Evolutionary conservation across 176 grass and related monocot genomes (phyloP).

Genomic region (Ananas comosus): DNA sequence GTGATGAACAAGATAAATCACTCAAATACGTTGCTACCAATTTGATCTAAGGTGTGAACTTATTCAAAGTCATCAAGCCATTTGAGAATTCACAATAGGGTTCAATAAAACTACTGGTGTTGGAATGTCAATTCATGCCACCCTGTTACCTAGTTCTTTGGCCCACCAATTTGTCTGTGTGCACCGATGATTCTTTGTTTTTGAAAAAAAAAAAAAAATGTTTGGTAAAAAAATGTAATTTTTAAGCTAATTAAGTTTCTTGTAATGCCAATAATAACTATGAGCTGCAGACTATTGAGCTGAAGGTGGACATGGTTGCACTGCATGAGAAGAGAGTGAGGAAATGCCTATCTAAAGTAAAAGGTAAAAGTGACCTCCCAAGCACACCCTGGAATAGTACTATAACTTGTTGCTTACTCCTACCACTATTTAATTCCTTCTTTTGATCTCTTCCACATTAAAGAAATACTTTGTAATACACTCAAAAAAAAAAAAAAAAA

Average conservation of each 20-base stretch:
- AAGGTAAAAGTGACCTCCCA: constrained; percentile 52
- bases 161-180: neutral
- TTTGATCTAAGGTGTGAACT: neutral
- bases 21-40: neutral
- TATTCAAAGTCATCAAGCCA: neutral
- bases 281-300: constrained; percentile 62
- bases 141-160: neutral
- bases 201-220: neutral
- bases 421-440: neutral
- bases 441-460: neutral
- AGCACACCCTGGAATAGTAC: neutral
- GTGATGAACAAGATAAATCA: neutral
- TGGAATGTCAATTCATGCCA: neutral
- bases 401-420: constrained; percentile 3
- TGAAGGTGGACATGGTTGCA: constrained; percentile 98
- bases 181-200: too few species aligned
- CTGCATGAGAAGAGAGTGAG: constrained; percentile 93
- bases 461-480: too few species aligned
- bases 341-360: constrained; percentile 98
- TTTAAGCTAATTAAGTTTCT: constrained; percentile 15
- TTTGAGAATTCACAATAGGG: neutral
- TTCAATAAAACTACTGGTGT: neutral
- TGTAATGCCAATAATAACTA: constrained; percentile 22
- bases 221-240: neutral
- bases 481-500: neutral